These are phyloP conservation scores for Naganishia vaughanmartiniae DNA, from an alignment of 768 basidiomycete species.

Conservation along the genomic window DNA sequence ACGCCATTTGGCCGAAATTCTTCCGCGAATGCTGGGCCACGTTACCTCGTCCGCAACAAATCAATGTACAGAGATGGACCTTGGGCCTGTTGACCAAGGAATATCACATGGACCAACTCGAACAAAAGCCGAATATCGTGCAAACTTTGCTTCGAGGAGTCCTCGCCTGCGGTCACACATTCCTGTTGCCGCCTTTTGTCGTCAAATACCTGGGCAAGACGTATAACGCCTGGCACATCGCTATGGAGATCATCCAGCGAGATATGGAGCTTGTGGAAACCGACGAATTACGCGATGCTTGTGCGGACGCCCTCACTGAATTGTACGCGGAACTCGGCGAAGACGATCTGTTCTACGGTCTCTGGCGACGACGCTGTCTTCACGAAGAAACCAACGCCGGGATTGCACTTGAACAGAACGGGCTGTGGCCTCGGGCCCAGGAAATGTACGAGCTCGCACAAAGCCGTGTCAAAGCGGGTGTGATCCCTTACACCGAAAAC, in stretches of 20 bases:
- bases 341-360: slow-evolving; percentile 94
- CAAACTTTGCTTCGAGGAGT: slow-evolving; percentile 83
- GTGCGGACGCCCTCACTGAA: slow-evolving; percentile 86
- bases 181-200: slow-evolving; percentile 88
- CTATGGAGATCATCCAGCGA: slow-evolving; percentile 75
- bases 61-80: slow-evolving; percentile 82
- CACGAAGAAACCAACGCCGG: slow-evolving; percentile 81
- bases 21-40: slow-evolving; percentile 85
- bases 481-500: slow-evolving; percentile 83
- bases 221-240: slow-evolving; percentile 91
- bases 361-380: slow-evolving; percentile 87
- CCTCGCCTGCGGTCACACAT: slow-evolving; percentile 77
- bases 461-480: slow-evolving; percentile 72
- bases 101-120: slow-evolving; percentile 83
- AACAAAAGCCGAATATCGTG: slow-evolving; percentile 84
- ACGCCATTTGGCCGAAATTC: slow-evolving; percentile 79
- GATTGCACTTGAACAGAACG: slow-evolving; percentile 88
- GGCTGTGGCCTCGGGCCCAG: slow-evolving; percentile 92
- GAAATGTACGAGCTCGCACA: slow-evolving; percentile 86
- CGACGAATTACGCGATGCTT: slow-evolving; percentile 70
- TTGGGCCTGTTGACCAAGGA: slow-evolving; percentile 87
- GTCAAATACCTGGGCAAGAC: slow-evolving; percentile 95
- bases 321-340: slow-evolving; percentile 93
- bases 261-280: slow-evolving; percentile 82
- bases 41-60: slow-evolving; percentile 80